Base-by-base conservation (phyloP, 495 filamentous ascomycete genomes). In the Podospora anserina region DNA sequence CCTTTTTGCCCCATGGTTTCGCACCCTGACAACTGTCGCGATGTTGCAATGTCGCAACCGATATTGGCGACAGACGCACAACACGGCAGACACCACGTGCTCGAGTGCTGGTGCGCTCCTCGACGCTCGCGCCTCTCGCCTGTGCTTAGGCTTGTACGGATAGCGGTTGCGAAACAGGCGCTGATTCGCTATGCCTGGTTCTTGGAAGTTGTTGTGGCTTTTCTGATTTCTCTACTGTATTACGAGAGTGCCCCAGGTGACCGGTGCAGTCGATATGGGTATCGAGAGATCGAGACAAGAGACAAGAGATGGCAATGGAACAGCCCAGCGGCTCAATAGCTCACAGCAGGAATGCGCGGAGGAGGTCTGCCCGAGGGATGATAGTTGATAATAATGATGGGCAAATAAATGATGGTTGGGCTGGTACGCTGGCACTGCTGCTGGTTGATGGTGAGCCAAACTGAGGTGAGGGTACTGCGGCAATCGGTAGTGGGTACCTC, bases 401-500 rank as follows among this genome's bases (percentile, higher is more conserved):
- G 3, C 39, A 49, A 23, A 23, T 23, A 23, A 1, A 23, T 2
- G 23, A 49, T 16, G 39, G 39, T 49, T 49, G 39, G 39, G 39
- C 9, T 23, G 23, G 23, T 23, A 23, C 23, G 23, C 23, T 23
- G 23, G 23, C 23, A 23, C 23, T 23, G 23, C 23, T 23, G 23
- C 1, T 49, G 39, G 39, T 3, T 49, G 39, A 16, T 49, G 39
- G 39, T 49, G 39, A 49, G 6, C 39, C 39, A 49, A 18, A 49
- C 23, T 23, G 23, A 2, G 7, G 2, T 49, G 39, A 49, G 60
- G 63, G 59, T 69, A 69, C 70, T 20, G 18, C 27, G n/a, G 7
- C 7, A 11, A 26, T 39, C 44, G 54, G 63, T 71, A 64, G 66
- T 64, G 63, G 70, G 70, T 69, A 68, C 70, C 20, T 71, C 59